Base-by-base conservation (phyloP, 2,329 filamentous ascomycete species). In the Dryadomyces quercivorus region DNA sequence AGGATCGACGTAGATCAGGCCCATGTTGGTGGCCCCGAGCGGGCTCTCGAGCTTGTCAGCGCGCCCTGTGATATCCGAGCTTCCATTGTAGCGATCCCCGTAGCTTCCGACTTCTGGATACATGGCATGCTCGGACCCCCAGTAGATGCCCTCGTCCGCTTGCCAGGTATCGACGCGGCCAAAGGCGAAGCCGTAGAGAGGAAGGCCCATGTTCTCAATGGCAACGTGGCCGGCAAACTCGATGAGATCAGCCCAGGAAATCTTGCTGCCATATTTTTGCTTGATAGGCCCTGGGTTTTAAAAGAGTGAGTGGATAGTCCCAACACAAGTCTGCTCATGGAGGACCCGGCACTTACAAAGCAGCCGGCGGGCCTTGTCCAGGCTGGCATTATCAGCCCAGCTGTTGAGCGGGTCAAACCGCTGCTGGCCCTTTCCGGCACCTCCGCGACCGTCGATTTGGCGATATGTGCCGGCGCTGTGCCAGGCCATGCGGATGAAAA, bases 401-500 rank as follows among this genome's bases (percentile, higher is more conserved):
- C 81, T 82, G 77, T 89, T 89, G 65, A 90, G 80, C 6, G 86
- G 86, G 52, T 86, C 85, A 62, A 90, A 90, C 44, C 86, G 81
- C 70, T 90, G 86, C 70, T 89, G 86, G 55, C 84, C 86, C 63
- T 81, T 73, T 53, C 85, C 86, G 63, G 81, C 83, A 56, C 86
- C 86, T 53, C 86, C 86, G 58, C 86, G 85, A 42, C 86, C 86
- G 61, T 90, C 86, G 51, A 75, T 75, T 64, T 85, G 80, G 63
- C 86, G 84, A 72, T 90, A 89, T 51, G 86, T 91, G 57, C 86
- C 86, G 21, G 86, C 80, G 60, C 82, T 82, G 74, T 90, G 86
- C 86, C 86, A 91, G 57, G 85, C 82, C 82, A 90, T 83, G 55
- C 86, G 84, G 64, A 91, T 76, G 68, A 91, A 89, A 22, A 90